Conservation (phyloP, 2,329 filamentous ascomycete genomes). For the Lasiodiplodia sp. region DNA sequence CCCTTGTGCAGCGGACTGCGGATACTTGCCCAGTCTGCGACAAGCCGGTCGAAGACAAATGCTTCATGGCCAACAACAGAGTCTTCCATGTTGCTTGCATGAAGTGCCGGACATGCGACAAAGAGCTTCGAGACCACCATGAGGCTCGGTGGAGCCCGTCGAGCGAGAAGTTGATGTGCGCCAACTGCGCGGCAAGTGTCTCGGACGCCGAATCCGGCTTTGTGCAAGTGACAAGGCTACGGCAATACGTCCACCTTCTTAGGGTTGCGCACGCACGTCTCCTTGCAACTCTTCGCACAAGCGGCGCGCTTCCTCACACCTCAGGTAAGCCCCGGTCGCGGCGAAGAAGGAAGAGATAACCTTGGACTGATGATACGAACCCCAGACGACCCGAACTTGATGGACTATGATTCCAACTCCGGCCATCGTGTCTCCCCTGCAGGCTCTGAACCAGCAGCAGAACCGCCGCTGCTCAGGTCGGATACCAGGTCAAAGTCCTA, state of each 20-base stretch:
- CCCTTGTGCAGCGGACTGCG: conserved; percentile 55
- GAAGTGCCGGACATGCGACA: conserved; percentile 72
- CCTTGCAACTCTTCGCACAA: conserved; percentile 83
- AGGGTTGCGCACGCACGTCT: conserved; percentile 90
- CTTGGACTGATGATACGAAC: conserved; percentile 38
- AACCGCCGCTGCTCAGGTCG: conserved; percentile 64
- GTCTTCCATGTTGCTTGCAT: conserved; percentile 88
- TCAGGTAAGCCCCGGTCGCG: conserved; percentile 58
- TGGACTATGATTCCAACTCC: conserved; percentile 71
- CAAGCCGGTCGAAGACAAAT: conserved; percentile 94
- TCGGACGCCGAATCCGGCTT: conserved; percentile 69
- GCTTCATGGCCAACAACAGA: conserved; percentile 74
- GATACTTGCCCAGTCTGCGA: conserved; percentile 85
- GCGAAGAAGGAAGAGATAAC: conserved; percentile 1
- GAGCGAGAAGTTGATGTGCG: conserved; percentile 76
- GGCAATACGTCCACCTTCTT: conserved; percentile 93
- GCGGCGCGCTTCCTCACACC: conserved; percentile 78
- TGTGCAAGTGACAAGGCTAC: conserved; percentile 80
- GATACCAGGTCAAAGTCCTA: conserved; percentile 79
- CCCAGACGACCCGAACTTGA: conserved; percentile 72
- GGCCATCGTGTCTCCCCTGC: conserved; percentile 63
- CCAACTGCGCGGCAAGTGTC: conserved; percentile 66
- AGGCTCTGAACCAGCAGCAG: conserved; percentile 50
- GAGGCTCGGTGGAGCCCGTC: conserved; percentile 75
- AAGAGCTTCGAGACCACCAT: conserved; percentile 72